Evolutionary conservation across 2,329 filamentous ascomycete species (phyloP), one percentile per base, ranked within the genome.

Genomic region (Fusarium secorum): DNA sequence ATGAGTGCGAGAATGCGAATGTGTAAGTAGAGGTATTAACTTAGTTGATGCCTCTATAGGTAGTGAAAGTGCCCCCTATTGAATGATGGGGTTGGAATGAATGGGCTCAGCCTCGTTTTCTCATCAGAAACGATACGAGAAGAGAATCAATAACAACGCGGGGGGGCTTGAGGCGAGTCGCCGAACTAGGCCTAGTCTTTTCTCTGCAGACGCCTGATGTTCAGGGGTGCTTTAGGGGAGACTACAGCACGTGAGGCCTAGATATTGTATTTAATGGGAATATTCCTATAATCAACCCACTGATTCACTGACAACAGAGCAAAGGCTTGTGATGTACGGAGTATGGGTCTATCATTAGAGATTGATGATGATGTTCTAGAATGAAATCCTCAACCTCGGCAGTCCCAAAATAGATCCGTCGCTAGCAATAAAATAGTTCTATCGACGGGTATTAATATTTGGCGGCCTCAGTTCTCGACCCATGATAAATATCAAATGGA

Each of bases 61-160:
- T 48, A 48, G 30, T 53, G 15, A 68, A 44, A 46, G 35, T 26
- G 69, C 57, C 70, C 70, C 64, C 64, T 67, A 67, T 67, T 70
- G 69, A 39, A 38, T 7, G 48, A 38, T 38, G 22, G 48, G 22
- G 38, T 38, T 57, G 56, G 44, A 48, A 46, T 26, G 59, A 6
- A 41, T 58, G 30, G 58, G 49, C 54, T 73, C 49, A 73, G 68
- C 67, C 68, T 71, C 63, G 35, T 58, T 52, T 52, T 63, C 33
- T 41, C 39, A 46, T 60, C 30, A 54, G 24, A 52, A n/a, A 45
- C 45, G 57, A 72, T 73, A 73, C 70, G 59, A 73, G 67, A 38
- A 39, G 48, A 30, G 44, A 44, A 48, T 35, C 36, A 46, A 71
- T 66, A 70, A 70, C 53, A 59, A 64, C 53, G 64, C 55, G 64